Evolutionary conservation across 257 asterid genomes (phyloP).

Genomic region (Fraxinus anomala): DNA sequence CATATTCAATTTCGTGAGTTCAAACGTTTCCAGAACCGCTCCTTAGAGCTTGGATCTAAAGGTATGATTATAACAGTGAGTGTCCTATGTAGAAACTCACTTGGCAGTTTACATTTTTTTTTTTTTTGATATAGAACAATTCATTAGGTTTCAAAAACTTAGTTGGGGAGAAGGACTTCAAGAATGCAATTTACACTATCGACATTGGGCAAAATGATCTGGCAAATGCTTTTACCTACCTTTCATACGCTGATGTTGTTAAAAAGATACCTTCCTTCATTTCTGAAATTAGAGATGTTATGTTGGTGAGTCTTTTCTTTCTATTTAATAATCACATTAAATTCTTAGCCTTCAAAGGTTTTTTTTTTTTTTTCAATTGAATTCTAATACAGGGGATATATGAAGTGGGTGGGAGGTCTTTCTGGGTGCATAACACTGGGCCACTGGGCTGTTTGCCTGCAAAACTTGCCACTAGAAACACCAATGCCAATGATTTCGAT

Average conservation of each 20-base stretch:
- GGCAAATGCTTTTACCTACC: slow-evolving; percentile 30
- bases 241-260: slow-evolving; percentile 29
- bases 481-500: slow-evolving; percentile 34
- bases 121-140: neutral
- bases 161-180: slow-evolving; percentile 35
- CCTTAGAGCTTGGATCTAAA: slow-evolving; percentile 31
- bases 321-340: neutral
- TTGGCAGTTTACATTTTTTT: neutral
- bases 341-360: neutral
- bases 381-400: slow-evolving; percentile 30
- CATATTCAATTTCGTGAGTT: slow-evolving; percentile 39
- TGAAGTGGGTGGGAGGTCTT: slow-evolving; percentile 38
- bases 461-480: slow-evolving; percentile 28
- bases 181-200: slow-evolving; percentile 40
- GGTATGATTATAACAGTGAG: slow-evolving; percentile 21
- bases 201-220: slow-evolving; percentile 58
- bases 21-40: slow-evolving; percentile 40
- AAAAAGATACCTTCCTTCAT: slow-evolving; percentile 43
- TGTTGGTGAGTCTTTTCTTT: slow-evolving; percentile 30
- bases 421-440: slow-evolving; percentile 58
- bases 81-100: neutral
- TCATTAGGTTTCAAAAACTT: slow-evolving; percentile 33
- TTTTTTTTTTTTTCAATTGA: neutral
- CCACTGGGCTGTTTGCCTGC: slow-evolving; percentile 57
- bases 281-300: slow-evolving; percentile 44